These are phyloP conservation scores for Iris macrosiphon DNA, from an alignment of 106 monocot genomes.

Conservation along the genomic window DNA sequence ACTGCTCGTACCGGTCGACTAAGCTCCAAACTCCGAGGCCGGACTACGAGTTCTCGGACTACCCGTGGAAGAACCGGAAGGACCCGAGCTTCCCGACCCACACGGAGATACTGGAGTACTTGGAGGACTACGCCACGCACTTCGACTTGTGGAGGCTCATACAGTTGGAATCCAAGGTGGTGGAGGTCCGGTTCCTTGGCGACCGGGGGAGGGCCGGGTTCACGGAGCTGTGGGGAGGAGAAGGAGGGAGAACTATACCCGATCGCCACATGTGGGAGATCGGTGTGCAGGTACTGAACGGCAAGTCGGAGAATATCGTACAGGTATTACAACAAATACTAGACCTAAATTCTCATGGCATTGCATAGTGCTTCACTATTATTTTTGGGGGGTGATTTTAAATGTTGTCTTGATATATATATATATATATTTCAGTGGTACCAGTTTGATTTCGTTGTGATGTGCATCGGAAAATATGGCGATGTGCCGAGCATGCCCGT, in stretches of 20 bases:
- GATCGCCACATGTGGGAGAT: slow-evolving; percentile 66
- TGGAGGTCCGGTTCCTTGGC: slow-evolving; percentile 40
- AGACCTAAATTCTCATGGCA: too few species aligned
- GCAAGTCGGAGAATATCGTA: slow-evolving; percentile 18
- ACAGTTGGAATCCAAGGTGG: slow-evolving; percentile 43
- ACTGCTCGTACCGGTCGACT: slow-evolving; percentile 73
- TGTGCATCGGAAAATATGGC: slow-evolving; percentile 89
- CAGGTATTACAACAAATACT: too few species aligned
- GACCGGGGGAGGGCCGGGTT: slow-evolving; percentile 34
- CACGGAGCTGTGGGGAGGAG: slow-evolving; percentile 33
- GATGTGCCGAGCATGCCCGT: slow-evolving; percentile 61
- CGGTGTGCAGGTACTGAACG: slow-evolving; percentile 45
- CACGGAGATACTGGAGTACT: slow-evolving; percentile 66
- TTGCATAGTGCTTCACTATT: too few species aligned
- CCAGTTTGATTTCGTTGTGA: slow-evolving; percentile 79
- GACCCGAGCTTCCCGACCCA: slow-evolving; percentile 58
- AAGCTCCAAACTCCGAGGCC: slow-evolving; percentile 73
- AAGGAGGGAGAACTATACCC: slow-evolving; percentile 33
- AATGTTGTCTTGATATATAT: too few species aligned
- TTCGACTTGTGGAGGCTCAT: slow-evolving; percentile 62
- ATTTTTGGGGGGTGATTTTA: too few species aligned
- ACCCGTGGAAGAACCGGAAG: slow-evolving; percentile 49
- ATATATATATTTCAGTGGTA: slow-evolving; percentile 42
- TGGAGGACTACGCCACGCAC: slow-evolving; percentile 58
- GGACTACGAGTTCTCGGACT: slow-evolving; percentile 96